phyloP scores from a whole-genome alignment of 1,139 yeast species.

The Candida glucosophila region DNA sequence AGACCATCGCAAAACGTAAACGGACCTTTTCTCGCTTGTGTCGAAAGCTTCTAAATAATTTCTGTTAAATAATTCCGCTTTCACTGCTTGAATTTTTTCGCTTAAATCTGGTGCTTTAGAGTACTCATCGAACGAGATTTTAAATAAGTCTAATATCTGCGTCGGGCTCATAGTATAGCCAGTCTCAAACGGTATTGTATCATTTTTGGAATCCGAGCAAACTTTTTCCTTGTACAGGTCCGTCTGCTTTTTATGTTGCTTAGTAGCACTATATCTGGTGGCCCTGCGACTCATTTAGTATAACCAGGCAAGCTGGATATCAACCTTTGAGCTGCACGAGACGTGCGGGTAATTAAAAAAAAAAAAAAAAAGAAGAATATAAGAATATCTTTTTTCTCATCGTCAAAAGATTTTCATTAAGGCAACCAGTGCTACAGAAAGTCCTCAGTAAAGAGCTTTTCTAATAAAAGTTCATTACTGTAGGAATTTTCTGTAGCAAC shows the following conservation, averaged over 20 bases:
- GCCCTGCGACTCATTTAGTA: conserved; percentile 14
- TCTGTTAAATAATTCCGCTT: conserved; percentile 59
- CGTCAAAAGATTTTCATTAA: conserved; percentile 9
- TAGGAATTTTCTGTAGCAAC: conserved; percentile 42
- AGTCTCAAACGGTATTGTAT: conserved; percentile 24
- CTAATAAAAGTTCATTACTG: conserved; percentile 11
- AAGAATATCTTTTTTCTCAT: conserved; percentile 2
- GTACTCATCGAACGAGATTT: conserved; percentile 35
- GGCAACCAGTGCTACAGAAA: conserved; percentile 47
- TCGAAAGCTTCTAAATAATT: conserved; percentile 66
- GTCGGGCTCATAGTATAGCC: conserved; percentile 20
- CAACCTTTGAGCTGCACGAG: not conserved
- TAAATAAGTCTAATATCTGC: conserved; percentile 43
- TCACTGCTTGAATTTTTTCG: conserved; percentile 56
- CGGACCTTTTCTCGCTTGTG: conserved; percentile 53
- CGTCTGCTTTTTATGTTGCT: conserved; percentile 2
- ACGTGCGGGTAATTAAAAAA: not conserved
- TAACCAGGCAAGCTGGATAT: not conserved
- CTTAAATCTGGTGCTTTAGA: conserved; percentile 35
- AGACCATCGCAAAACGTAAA: conserved; percentile 80
- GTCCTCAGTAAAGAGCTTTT: conserved; percentile 19
- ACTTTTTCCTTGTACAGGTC: conserved; percentile 41
- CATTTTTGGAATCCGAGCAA: conserved; percentile 17
- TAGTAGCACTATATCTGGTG: conserved; percentile 6
- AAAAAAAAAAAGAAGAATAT: too few relatives aligned